Conservation (phyloP, 306 rosid species). For the Vicia faba region DNA sequence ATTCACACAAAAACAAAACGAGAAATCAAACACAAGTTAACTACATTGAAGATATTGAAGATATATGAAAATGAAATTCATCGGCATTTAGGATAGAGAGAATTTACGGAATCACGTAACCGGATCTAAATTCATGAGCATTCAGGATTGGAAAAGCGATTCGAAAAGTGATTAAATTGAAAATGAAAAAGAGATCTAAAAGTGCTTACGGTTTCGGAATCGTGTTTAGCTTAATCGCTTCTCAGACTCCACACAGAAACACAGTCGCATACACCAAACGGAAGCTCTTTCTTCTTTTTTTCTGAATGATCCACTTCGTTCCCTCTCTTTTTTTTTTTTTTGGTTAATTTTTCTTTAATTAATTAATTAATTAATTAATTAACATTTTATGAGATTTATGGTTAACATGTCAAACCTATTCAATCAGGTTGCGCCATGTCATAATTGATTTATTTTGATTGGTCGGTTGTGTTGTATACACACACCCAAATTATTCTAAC, state of each 20-base stretch:
- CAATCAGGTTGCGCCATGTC: slow-evolving; percentile 38
- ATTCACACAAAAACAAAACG: too few relatives aligned
- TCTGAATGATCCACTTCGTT: background rate
- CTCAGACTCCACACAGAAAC: slow-evolving; percentile 6
- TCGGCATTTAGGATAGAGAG: slow-evolving; percentile 17
- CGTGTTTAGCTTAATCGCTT: slow-evolving; percentile 17
- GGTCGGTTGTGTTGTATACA: background rate
- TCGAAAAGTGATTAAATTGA: slow-evolving; percentile 20
- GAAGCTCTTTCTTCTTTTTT: slow-evolving; percentile 19
- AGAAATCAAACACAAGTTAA: background rate
- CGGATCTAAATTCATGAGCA: too few relatives aligned
- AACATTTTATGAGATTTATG: background rate
- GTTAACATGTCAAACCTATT: slow-evolving; percentile 29
- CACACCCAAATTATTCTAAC: background rate
- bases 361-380: slow-evolving; percentile 8
- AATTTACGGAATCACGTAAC: too few relatives aligned
- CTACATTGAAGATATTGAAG: background rate
- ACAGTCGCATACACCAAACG: background rate
- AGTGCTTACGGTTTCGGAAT: slow-evolving; percentile 37
- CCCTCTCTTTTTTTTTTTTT: background rate
- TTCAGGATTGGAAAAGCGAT: slow-evolving; percentile 9
- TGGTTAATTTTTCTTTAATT: background rate
- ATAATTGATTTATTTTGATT: slow-evolving; percentile 30
- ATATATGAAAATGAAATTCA: background rate
- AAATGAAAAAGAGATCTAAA: slow-evolving; percentile 38